Percentiles rank a stretch among this genome's conserved stretches.
Evolutionary conservation across 2,329 filamentous ascomycete species (phyloP).

Genomic region (Aspergillus pseudonomiae): DNA sequence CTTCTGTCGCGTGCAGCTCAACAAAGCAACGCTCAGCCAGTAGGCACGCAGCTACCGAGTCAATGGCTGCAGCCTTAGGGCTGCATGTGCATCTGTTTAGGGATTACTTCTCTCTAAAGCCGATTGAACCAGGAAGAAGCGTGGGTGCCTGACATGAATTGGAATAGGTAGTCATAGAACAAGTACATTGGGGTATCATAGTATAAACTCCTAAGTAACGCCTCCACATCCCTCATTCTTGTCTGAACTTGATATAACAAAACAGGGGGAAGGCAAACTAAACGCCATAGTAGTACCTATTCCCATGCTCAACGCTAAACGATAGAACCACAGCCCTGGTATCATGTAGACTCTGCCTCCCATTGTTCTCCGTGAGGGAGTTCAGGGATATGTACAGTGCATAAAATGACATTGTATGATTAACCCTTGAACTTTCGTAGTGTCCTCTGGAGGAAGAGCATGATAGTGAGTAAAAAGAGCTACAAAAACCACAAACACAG

Average conservation of each 20-base stretch:
- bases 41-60: neutral
- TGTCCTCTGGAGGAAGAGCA: slow-evolving; percentile 54
- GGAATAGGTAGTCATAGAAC: neutral
- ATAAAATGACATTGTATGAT: slow-evolving; percentile 25
- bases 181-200: slow-evolving; percentile 18
- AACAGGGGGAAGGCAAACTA: neutral
- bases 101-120: neutral
- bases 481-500: neutral
- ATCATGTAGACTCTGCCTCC: neutral
- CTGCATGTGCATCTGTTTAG: neutral
- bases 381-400: neutral
- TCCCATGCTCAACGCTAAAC: neutral
- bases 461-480: slow-evolving; percentile 11
- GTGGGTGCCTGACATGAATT: neutral
- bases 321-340: neutral
- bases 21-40: neutral
- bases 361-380: neutral
- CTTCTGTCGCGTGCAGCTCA: slow-evolving; percentile 25
- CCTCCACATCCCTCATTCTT: slow-evolving; percentile 4
- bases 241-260: neutral
- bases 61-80: neutral
- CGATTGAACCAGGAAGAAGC: neutral
- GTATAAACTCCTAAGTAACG: slow-evolving; percentile 13
- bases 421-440: slow-evolving; percentile 70
- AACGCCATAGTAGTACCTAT: neutral